A percentile compares a stretch with the other conserved stretches of the same genome.
These are phyloP conservation scores for Fusarium pseudocircinatum DNA, from an alignment of 2,329 filamentous ascomycete species.

Conservation along the genomic window DNA sequence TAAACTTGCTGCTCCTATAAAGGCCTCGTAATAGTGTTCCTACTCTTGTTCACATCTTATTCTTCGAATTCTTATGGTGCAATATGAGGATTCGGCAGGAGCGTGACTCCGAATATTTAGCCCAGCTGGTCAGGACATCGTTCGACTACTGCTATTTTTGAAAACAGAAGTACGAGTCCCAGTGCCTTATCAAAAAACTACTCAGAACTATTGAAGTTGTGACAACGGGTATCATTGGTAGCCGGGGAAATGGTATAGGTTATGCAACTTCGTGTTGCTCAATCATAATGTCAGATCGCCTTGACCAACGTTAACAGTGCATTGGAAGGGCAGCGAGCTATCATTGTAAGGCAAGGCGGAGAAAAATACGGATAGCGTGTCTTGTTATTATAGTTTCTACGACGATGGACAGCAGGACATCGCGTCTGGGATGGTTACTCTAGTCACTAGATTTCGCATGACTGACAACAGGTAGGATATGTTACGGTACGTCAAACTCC, in stretches of 20 bases:
- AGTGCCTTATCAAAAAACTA: rapidly evolving
- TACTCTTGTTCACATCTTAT: rapidly evolving
- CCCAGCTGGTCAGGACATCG: rapidly evolving
- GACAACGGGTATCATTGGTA: rapidly evolving
- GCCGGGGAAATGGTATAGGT: rapidly evolving
- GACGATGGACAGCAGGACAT: rapidly evolving
- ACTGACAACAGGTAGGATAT: too few relatives aligned
- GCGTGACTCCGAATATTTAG: rapidly evolving
- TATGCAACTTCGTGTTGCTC: rapidly evolving
- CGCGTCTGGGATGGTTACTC: neutral
- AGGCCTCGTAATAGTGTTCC: rapidly evolving
- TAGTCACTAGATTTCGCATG: too few relatives aligned
- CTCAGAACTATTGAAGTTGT: neutral
- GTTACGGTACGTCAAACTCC: too few relatives aligned
- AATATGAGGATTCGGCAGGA: too few relatives aligned
- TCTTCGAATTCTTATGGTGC: too few relatives aligned
- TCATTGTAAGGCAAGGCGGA: rapidly evolving
- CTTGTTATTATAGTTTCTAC: rapidly evolving
- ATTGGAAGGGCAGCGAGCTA: rapidly evolving
- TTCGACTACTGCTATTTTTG: rapidly evolving
- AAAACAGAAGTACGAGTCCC: rapidly evolving
- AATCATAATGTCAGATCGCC: rapidly evolving
- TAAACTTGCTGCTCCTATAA: rapidly evolving
- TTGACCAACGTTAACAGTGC: rapidly evolving
- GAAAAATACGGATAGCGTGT: rapidly evolving